These are phyloP conservation scores for Laburnicola sp. DNA, from an alignment of 2,329 filamentous ascomycete species.

Conservation along the genomic window DNA sequence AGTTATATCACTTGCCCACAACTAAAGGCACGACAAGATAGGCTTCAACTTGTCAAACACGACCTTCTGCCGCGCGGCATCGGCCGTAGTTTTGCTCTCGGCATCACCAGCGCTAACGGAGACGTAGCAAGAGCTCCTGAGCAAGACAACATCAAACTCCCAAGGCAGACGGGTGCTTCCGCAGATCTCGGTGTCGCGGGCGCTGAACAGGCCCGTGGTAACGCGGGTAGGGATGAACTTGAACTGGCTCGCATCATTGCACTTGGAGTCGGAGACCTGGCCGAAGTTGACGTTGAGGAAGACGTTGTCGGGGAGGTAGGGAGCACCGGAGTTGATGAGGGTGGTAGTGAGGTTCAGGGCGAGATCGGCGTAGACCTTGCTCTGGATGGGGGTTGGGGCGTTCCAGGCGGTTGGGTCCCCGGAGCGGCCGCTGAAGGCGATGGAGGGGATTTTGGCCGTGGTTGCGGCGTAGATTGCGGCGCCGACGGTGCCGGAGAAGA, in stretches of 20 bases:
- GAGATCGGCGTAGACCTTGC: slow-evolving; percentile 65
- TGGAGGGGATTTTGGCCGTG: slow-evolving; percentile 60
- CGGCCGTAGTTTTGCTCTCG: slow-evolving; percentile 62
- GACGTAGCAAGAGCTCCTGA: slow-evolving; percentile 56
- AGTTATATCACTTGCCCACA: no score
- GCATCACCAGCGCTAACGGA: slow-evolving; percentile 66
- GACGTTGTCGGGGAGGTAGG: slow-evolving; percentile 63
- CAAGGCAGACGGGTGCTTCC: slow-evolving; percentile 59
- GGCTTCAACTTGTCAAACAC: slow-evolving; percentile 57
- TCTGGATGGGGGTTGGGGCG: slow-evolving; percentile 53
- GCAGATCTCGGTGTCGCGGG: slow-evolving; percentile 61
- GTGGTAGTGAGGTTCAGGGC: slow-evolving; percentile 61
- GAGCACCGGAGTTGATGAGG: slow-evolving; percentile 59
- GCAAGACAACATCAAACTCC: slow-evolving; percentile 58
- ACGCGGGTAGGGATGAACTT: slow-evolving; percentile 67
- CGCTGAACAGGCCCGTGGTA: slow-evolving; percentile 48
- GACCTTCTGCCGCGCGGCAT: slow-evolving; percentile 54
- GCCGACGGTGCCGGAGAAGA: slow-evolving; percentile 69
- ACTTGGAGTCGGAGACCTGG: slow-evolving; percentile 52
- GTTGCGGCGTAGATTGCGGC: slow-evolving; percentile 63
- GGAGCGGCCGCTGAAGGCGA: slow-evolving; percentile 66
- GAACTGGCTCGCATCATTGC: slow-evolving; percentile 59
- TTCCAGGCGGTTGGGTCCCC: slow-evolving; percentile 59
- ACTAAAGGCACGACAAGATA: slow-evolving; percentile 43
- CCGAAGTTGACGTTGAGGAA: slow-evolving; percentile 74